These are phyloP conservation scores for Ascochyta pisi DNA, from an alignment of 2,329 filamentous ascomycete genomes.

Conservation along the genomic window DNA sequence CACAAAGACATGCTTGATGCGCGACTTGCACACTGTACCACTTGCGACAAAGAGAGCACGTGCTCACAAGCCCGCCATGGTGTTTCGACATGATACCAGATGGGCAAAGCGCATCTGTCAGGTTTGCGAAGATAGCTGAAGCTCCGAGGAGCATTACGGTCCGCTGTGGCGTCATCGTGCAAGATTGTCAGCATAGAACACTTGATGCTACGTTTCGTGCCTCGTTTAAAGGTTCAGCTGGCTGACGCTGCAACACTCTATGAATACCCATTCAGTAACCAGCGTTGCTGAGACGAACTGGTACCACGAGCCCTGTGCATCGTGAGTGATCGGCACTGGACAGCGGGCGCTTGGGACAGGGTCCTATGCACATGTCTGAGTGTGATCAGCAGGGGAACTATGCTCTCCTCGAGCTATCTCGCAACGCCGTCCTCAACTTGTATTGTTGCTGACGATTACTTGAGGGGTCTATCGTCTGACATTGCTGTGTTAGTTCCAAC, in stretches of 20 bases:
- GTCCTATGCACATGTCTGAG: not conserved
- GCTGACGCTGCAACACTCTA: not conserved
- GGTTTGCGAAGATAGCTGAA: not conserved
- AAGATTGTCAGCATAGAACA: not conserved
- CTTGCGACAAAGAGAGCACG: conserved; percentile 1
- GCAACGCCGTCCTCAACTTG: not conserved
- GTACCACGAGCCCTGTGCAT: conserved; percentile 1
- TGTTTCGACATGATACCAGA: not conserved
- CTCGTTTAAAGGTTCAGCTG: not conserved
- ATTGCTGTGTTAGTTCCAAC: not conserved
- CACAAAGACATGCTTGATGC: not conserved
- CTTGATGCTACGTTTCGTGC: not conserved
- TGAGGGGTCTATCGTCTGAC: not conserved
- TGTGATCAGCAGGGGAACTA: conserved; percentile 13
- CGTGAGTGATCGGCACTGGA: conserved; percentile 3
- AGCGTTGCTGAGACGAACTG: no score
- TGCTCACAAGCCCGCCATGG: not conserved
- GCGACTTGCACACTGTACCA: not conserved
- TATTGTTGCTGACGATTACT: not conserved
- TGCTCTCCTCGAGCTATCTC: not conserved
- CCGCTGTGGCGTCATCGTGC: not conserved
- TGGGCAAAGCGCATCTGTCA: not conserved
- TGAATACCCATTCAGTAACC: not conserved
- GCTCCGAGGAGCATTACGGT: not conserved
- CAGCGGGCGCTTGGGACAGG: conserved; percentile 9